phyloP scores from a whole-genome alignment of 345 rosid genomes.

The Eucalyptus dawsonii region DNA sequence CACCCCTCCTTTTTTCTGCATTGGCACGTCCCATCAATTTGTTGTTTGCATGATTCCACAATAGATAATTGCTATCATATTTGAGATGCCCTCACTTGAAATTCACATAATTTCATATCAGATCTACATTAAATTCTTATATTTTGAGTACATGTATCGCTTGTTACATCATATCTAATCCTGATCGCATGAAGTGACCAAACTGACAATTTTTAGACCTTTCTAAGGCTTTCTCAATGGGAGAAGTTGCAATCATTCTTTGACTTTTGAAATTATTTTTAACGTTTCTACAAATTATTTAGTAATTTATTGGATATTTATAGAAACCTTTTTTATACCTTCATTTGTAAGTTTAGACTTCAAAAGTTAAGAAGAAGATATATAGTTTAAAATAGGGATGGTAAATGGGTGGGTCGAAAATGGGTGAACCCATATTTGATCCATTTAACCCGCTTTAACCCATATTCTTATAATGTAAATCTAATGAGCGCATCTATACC shows the following conservation, averaged over 20 bases:
- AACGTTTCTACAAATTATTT: background rate
- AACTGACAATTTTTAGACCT: background rate
- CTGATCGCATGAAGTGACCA: background rate
- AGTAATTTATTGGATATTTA: background rate
- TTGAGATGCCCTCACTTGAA: background rate
- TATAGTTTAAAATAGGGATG: background rate
- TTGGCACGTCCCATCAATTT: background rate
- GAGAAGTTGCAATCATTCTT: background rate
- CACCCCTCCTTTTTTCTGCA: background rate
- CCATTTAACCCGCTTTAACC: too few relatives aligned
- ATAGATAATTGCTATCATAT: background rate
- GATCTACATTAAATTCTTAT: background rate
- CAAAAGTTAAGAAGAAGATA: background rate
- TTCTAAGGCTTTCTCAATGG: background rate
- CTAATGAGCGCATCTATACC: too few relatives aligned
- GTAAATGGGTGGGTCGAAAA: too few relatives aligned
- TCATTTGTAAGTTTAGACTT: background rate
- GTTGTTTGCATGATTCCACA: background rate
- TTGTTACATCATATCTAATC: background rate
- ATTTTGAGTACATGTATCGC: background rate
- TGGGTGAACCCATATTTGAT: too few relatives aligned
- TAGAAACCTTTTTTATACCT: rapidly evolving
- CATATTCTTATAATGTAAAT: too few relatives aligned
- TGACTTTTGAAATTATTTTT: background rate
- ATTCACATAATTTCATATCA: background rate